phyloP scores from a whole-genome alignment of 1,139 yeast genomes.

The Candida gigantensis region DNA sequence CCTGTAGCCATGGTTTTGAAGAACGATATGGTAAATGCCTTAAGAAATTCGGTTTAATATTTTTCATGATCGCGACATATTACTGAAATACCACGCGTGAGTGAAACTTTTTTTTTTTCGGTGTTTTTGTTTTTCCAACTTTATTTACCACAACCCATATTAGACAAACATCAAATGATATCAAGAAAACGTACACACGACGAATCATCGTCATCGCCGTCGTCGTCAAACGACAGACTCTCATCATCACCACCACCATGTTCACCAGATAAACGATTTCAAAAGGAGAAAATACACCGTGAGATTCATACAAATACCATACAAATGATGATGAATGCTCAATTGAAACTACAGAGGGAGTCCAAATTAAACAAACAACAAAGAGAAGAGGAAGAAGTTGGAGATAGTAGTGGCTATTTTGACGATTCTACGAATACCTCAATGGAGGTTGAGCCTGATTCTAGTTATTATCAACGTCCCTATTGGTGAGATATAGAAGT shows the following conservation, averaged over 20 bases:
- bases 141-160: not conserved
- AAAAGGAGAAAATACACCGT: slow-evolving; percentile 28
- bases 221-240: not conserved
- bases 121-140: no score
- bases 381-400: not conserved
- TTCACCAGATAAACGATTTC: slow-evolving; percentile 18
- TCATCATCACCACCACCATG: slow-evolving; percentile 1
- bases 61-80: no score
- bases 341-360: slow-evolving; percentile 12
- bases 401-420: not conserved
- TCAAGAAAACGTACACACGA: slow-evolving; percentile 13
- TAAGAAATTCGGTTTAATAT: no score
- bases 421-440: not conserved
- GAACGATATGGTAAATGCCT: no score
- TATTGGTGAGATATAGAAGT: slow-evolving; percentile 10
- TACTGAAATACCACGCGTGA: no score
- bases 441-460: not conserved
- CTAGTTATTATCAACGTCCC: slow-evolving; percentile 13
- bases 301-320: slow-evolving; percentile 34
- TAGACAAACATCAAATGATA: no score
- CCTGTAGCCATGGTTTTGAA: no score
- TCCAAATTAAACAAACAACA: slow-evolving; percentile 14
- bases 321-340: slow-evolving; percentile 31
- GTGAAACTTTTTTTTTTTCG: not conserved
- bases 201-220: slow-evolving; percentile 1